Conservation (phyloP, 352 stramenopile species). For the Pythium grandisporangium region DNA sequence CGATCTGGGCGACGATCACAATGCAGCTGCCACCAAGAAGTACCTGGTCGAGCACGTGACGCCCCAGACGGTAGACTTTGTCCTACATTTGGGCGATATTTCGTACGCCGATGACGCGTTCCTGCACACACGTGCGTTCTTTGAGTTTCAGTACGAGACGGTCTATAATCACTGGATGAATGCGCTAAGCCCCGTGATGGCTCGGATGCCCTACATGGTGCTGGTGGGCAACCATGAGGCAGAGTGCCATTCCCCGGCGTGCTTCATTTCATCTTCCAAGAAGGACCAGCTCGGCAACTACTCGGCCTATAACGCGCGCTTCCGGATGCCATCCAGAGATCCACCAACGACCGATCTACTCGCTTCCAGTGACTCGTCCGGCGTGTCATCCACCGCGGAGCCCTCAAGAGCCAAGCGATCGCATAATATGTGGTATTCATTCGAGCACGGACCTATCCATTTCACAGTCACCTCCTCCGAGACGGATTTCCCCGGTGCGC, state of each 20-base stretch:
- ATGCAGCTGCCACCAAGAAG: conserved; percentile 4
- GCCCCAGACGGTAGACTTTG: conserved; percentile 12
- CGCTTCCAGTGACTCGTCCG: conserved; percentile 20
- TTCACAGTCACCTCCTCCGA: conserved; percentile 65
- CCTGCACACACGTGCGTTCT: conserved; percentile 8
- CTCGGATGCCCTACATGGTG: conserved; percentile 55
- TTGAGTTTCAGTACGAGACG: conserved; percentile 26
- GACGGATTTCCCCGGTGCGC: conserved; percentile 29
- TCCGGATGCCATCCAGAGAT: conserved; percentile 35
- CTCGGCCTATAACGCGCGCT: conserved; percentile 38
- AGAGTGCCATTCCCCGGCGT: conserved; percentile 28
- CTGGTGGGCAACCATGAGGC: conserved; percentile 58
- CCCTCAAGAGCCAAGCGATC: too few species aligned
- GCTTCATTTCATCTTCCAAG: conserved; percentile 19
- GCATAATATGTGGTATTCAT: conserved; percentile 50
- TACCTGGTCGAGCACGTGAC: conserved; percentile 16
- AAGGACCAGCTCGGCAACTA: conserved; percentile 43
- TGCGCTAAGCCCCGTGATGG: conserved; percentile 21
- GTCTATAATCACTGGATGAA: conserved; percentile 64
- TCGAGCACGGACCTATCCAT: conserved; percentile 43
- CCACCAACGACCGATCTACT: too few species aligned
- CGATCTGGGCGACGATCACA: conserved; percentile 12
- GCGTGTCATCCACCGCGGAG: too few species aligned
- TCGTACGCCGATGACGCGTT: conserved; percentile 29
- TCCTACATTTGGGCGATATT: conserved; percentile 30